Evolutionary conservation across 1,284 basidiomycete species (phyloP).

Genomic region (Rhodotorula sp.): DNA sequence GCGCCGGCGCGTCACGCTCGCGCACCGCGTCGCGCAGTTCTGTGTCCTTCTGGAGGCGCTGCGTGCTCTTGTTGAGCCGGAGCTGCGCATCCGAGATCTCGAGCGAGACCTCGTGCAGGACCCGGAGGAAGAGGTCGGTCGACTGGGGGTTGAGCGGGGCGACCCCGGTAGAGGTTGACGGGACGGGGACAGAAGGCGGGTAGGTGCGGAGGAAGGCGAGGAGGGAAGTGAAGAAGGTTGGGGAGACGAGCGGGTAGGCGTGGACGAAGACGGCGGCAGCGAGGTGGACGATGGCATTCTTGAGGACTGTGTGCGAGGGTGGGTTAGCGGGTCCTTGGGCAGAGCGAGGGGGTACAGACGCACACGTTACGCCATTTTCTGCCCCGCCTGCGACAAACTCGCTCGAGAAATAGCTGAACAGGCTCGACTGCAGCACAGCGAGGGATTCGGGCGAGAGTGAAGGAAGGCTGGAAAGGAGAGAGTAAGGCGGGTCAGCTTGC

Average conservation of each 20-base stretch:
- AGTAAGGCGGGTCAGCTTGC: conserved; percentile 8
- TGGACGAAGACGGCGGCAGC: conserved; percentile 90
- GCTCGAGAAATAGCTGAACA: conserved; percentile 72
- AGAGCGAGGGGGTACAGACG: neutral
- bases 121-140: conserved; percentile 79
- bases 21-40: conserved; percentile 86
- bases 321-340: conserved; percentile 53
- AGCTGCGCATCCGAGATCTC: conserved; percentile 91
- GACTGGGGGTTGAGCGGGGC: conserved; percentile 72
- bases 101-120: conserved; percentile 85
- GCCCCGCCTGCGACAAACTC: conserved; percentile 76
- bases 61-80: conserved; percentile 64
- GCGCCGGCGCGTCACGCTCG: conserved; percentile 75
- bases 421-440: conserved; percentile 64
- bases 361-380: conserved; percentile 66
- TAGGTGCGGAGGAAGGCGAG: conserved; percentile 67
- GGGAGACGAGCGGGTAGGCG: conserved; percentile 81
- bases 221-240: conserved; percentile 75
- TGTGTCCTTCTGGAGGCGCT: conserved; percentile 74
- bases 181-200: conserved; percentile 54
- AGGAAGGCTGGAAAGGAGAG: conserved; percentile 60
- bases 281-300: conserved; percentile 99
- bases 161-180: conserved; percentile 41
- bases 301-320: conserved; percentile 57
- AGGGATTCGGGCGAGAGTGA: conserved; percentile 69